Conservation (phyloP, 78 protist genomes). For the Emiliania huxleyi region DNA sequence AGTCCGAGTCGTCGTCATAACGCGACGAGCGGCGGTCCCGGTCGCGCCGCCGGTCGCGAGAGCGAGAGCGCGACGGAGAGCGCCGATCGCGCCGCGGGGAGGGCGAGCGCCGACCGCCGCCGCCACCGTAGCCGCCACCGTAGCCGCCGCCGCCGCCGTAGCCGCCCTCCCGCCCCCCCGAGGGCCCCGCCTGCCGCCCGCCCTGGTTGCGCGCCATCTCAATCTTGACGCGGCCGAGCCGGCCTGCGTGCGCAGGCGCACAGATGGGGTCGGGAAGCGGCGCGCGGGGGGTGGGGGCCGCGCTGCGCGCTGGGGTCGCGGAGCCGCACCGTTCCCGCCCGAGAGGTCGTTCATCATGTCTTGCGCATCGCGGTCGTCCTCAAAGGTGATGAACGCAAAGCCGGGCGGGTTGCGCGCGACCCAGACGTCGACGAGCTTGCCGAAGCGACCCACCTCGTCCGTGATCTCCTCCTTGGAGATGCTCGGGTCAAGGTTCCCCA, state of each 20-base stretch:
- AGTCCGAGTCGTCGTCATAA: too few species aligned
- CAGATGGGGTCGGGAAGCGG: too few species aligned
- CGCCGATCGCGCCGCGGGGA: not conserved
- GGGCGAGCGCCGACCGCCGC: not conserved
- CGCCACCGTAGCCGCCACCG: not conserved
- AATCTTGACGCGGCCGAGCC: not conserved
- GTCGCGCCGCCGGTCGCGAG: not conserved
- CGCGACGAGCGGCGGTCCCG: too few species aligned
- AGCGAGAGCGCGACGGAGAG: not conserved
- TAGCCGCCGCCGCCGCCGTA: not conserved
- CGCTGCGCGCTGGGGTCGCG: too few species aligned
- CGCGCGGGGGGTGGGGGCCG: too few species aligned
- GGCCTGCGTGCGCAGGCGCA: too few species aligned
- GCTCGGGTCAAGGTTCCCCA: not conserved
- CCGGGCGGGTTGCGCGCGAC: slow-evolving; percentile 14
- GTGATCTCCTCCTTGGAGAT: not conserved
- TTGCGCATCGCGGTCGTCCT: not conserved
- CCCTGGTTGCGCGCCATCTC: not conserved
- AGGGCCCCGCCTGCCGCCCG: not conserved
- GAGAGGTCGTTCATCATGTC: not conserved
- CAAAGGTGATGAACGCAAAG: not conserved
- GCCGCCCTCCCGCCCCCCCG: not conserved
- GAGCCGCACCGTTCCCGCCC: too few species aligned
- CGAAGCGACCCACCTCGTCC: not conserved
- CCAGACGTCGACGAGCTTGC: not conserved